A percentile compares a stretch with the other conserved stretches of the same genome.
These are phyloP conservation scores for Penicillium antarcticum DNA, from an alignment of 495 filamentous ascomycete species.

Conservation along the genomic window DNA sequence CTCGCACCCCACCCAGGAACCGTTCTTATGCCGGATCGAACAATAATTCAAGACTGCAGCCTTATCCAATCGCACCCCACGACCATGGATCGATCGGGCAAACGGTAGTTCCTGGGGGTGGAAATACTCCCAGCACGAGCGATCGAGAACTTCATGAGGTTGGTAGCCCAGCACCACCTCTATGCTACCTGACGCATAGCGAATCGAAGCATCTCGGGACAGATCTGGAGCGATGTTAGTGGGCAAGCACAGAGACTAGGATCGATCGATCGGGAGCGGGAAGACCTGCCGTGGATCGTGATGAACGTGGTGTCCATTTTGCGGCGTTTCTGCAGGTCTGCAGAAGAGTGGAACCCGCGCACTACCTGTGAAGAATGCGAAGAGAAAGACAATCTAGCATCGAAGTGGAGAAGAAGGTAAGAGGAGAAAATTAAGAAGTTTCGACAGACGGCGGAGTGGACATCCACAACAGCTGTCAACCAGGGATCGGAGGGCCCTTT, in stretches of 20 bases:
- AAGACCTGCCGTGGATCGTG: constrained; percentile 78
- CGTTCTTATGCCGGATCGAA: constrained; percentile 62
- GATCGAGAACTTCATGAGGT: constrained; percentile 70
- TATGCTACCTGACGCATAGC: constrained; percentile 82
- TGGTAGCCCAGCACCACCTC: constrained; percentile 78
- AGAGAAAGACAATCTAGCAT: background rate
- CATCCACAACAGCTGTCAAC: constrained; percentile 17
- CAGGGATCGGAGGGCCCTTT: constrained; percentile 4
- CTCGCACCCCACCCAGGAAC: constrained; percentile 77
- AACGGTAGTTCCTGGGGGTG: constrained; percentile 78
- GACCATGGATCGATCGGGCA: constrained; percentile 67
- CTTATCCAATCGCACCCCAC: constrained; percentile 76
- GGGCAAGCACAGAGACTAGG: constrained; percentile 4
- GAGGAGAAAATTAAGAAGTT: background rate
- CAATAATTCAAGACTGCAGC: constrained; percentile 83
- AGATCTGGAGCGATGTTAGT: constrained; percentile 51
- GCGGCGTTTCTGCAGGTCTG: constrained; percentile 1
- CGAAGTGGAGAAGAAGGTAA: background rate
- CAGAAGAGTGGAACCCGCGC: constrained; percentile 20
- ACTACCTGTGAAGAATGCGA: background rate
- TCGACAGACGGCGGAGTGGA: constrained; percentile 8
- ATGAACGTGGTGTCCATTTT: constrained; percentile 90
- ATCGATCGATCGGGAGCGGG: background rate
- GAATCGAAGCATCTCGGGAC: constrained; percentile 70
- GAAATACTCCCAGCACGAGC: constrained; percentile 83